Evolutionary conservation across 2,329 filamentous ascomycete genomes (phyloP).

Genomic region (Curvularia lunata): DNA sequence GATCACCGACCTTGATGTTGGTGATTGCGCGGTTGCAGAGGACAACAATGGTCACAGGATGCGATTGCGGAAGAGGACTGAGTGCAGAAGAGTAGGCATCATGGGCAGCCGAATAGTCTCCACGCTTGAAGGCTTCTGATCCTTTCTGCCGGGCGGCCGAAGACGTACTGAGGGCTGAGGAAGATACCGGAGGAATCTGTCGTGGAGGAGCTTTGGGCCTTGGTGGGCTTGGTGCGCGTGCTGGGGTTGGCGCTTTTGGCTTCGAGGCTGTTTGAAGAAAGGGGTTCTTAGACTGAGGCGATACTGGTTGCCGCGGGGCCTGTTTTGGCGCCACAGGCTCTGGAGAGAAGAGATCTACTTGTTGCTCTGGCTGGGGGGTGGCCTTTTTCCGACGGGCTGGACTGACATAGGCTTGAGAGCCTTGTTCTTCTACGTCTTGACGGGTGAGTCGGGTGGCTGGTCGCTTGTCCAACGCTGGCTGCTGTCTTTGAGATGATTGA

Average conservation of each 20-base stretch:
- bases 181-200: constrained; percentile 70
- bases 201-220: constrained; percentile 60
- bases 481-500: constrained; percentile 50
- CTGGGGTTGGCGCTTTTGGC: constrained; percentile 43
- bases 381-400: constrained; percentile 79
- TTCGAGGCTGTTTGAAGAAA: constrained; percentile 42
- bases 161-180: constrained; percentile 74
- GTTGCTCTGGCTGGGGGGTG: constrained; percentile 56
- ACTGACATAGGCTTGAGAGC: constrained; percentile 83
- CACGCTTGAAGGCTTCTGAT: constrained; percentile 89
- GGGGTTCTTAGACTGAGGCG: constrained; percentile 49
- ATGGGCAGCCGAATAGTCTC: constrained; percentile 88
- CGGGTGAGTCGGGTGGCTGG: constrained; percentile 70
- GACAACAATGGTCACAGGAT: constrained; percentile 86
- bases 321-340: constrained; percentile 35
- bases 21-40: constrained; percentile 91
- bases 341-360: constrained; percentile 66
- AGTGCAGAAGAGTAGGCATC: constrained; percentile 81
- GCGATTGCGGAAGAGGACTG: constrained; percentile 72
- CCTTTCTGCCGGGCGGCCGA: constrained; percentile 80
- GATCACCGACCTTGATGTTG: constrained; percentile 87
- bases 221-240: constrained; percentile 51
- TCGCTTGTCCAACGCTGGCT: constrained; percentile 38
- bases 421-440: constrained; percentile 78
- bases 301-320: constrained; percentile 40